Conservation (phyloP, 305 asterid species). For the Lippia alba region DNA sequence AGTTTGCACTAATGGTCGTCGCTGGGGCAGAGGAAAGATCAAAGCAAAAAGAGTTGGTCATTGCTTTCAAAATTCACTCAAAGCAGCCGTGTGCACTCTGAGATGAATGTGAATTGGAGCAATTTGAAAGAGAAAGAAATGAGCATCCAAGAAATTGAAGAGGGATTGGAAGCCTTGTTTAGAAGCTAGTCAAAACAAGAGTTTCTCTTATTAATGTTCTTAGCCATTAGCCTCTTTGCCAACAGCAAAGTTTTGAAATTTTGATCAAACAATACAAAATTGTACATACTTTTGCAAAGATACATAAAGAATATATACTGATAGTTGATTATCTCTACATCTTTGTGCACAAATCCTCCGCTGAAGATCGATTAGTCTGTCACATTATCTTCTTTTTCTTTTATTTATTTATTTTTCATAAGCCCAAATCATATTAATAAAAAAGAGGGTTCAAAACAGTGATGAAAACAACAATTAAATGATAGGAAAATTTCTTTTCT, state of each 20-base stretch:
- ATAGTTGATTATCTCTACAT: background rate
- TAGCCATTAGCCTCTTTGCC: conserved; percentile 21
- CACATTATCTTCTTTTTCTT: too few relatives aligned
- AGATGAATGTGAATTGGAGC: background rate
- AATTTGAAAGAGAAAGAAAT: conserved; percentile 29
- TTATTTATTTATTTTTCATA: too few relatives aligned
- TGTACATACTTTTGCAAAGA: conserved; percentile 6
- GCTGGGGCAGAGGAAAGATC: conserved; percentile 32
- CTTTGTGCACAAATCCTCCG: background rate
- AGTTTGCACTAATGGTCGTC: conserved; percentile 21
- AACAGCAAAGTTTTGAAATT: background rate
- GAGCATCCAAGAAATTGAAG: conserved; percentile 39
- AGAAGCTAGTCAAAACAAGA: conserved; percentile 38
- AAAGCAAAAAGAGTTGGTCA: conserved; percentile 27
- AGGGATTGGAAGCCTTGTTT: conserved; percentile 33
- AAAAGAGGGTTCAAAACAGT: too few relatives aligned
- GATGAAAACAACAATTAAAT: too few relatives aligned
- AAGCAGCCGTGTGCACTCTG: background rate
- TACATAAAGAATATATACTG: conserved; percentile 1
- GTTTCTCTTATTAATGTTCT: conserved; percentile 42
- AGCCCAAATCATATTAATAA: too few relatives aligned
- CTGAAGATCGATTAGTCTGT: background rate
- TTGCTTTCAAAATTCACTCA: conserved; percentile 29
- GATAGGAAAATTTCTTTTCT: too few relatives aligned
- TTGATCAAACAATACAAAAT: background rate